Evolutionary conservation across 768 basidiomycete species (phyloP), one percentile per base, ranked within the genome.

Genomic region (Termitomyces sp.): DNA sequence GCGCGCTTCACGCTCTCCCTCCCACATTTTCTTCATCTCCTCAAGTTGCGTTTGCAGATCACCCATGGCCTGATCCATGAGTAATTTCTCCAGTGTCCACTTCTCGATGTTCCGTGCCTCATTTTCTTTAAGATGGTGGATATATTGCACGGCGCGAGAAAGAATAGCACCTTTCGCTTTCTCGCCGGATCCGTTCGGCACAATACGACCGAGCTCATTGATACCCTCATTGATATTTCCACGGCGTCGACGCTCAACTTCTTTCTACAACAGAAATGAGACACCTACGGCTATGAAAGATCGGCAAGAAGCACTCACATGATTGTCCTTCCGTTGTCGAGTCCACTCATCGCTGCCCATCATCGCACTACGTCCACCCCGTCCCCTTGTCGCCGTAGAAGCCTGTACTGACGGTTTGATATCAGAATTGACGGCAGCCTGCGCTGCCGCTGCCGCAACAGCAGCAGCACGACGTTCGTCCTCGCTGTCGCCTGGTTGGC

Each of bases 211-310:
- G 16, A 98, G 86, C 64, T 91, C 89, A 66, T 90, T 93, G 75
- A 99, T 97, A 0, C 95, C 95, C 61, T 95, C 90, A 72, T 96
- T 97, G 74, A 99, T 98, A 64, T 94, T 94, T 18, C 94, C 94
- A 48, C 96, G 81, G 54, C 96, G 87, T 37, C 93, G 85, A 54
- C 96, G 89, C 71, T 99, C 96, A 13, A 98, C 94, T 75, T 98
- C 94, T 92, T 98, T 98, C 95, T 98, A 75, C 52, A 62, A 16
- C 12, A 15, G 4, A 13, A 2, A 22, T 49, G 16, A 49, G 47
- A 31, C 29, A 58, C 16, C 33, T 5, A 26, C 2, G 28, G 18
- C 3, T 34, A 9, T 24, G 7, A 33, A 33, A 5, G 12, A n/a
- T 13, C 24, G 10, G 28, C 34, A 22, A 13, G 20, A 39, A 41